Evolutionary conservation across 768 basidiomycete genomes (phyloP).

Genomic region (Coprinopsis cinerea): DNA sequence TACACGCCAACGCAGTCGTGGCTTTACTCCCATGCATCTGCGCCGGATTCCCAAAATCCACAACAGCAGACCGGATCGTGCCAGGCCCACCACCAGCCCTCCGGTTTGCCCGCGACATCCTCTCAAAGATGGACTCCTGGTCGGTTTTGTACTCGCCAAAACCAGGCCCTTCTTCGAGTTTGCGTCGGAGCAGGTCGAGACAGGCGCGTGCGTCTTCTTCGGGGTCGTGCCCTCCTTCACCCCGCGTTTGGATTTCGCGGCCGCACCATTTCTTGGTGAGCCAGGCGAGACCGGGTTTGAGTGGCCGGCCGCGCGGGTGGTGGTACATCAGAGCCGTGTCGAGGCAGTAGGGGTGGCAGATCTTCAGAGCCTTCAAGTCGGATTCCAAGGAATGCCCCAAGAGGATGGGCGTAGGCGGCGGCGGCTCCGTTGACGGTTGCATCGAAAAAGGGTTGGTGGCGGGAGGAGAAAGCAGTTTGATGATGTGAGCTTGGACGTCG

Average conservation of each 20-base stretch:
- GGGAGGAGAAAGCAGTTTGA: constrained; percentile 53
- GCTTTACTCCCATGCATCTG: constrained; percentile 86
- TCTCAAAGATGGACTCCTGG: constrained; percentile 83
- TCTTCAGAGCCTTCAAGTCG: constrained; percentile 82
- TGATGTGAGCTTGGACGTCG: constrained; percentile 69
- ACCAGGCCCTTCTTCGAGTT: constrained; percentile 68
- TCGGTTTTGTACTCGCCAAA: constrained; percentile 88
- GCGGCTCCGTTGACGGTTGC: constrained; percentile 12
- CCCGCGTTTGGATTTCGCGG: constrained; percentile 80
- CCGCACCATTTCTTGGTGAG: constrained; percentile 91
- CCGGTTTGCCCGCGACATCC: constrained; percentile 53
- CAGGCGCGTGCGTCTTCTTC: constrained; percentile 93
- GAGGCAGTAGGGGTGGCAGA: constrained; percentile 81
- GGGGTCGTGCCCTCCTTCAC: constrained; percentile 87
- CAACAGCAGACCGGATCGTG: constrained; percentile 55
- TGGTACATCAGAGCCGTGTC: constrained; percentile 89
- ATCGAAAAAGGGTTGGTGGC: constrained; percentile 39
- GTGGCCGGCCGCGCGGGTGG: constrained; percentile 88
- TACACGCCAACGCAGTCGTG: constrained; percentile 68
- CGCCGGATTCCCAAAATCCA: constrained; percentile 80
- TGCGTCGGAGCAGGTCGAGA: constrained; percentile 75
- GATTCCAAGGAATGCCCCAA: constrained; percentile 95
- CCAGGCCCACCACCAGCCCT: constrained; percentile 32
- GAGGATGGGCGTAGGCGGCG: constrained; percentile 64
- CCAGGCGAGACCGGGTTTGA: constrained; percentile 97